Evolutionary conservation across 2,329 filamentous ascomycete genomes (phyloP).

Genomic region (Pseudogymnoascus sp.): DNA sequence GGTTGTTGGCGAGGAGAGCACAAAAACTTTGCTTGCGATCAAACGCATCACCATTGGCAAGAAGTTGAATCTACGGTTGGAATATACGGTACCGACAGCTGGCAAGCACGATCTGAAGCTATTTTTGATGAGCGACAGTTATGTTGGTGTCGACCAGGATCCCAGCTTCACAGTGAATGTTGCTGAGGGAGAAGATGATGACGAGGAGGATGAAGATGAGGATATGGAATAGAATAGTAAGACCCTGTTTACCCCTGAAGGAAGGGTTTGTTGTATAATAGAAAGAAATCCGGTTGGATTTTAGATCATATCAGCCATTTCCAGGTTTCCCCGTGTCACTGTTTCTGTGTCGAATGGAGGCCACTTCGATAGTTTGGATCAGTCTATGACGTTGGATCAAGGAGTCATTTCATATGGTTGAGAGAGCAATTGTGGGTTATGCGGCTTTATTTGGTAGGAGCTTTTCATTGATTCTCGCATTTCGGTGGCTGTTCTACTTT

Average conservation of each 20-base stretch:
- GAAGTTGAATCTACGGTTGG: slow-evolving; percentile 70
- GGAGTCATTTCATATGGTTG: background rate
- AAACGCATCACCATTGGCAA: slow-evolving; percentile 85
- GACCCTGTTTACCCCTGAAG: slow-evolving; percentile 9
- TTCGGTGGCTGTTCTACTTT: background rate
- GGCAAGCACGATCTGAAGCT: slow-evolving; percentile 84
- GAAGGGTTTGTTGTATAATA: slow-evolving; percentile 8
- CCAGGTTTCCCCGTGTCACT: background rate
- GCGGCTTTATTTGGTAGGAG: background rate
- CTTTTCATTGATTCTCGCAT: background rate
- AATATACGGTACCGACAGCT: slow-evolving; percentile 78
- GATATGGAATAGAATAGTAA: slow-evolving; percentile 29
- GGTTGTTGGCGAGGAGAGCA: slow-evolving; percentile 86
- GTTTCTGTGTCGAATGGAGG: background rate
- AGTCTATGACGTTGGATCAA: background rate
- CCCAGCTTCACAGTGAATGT: slow-evolving; percentile 79
- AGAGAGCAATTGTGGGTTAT: background rate
- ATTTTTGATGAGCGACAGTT: slow-evolving; percentile 95
- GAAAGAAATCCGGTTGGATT: background rate
- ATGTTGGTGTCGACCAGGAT: slow-evolving; percentile 94
- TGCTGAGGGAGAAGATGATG: slow-evolving; percentile 90
- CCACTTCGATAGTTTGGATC: background rate
- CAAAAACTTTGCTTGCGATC: slow-evolving; percentile 81
- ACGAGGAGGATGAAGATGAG: slow-evolving; percentile 74
- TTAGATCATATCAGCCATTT: slow-evolving; percentile 4